Conservation (phyloP, 148 eudicot species). For the Rhododendron griersonianum region DNA sequence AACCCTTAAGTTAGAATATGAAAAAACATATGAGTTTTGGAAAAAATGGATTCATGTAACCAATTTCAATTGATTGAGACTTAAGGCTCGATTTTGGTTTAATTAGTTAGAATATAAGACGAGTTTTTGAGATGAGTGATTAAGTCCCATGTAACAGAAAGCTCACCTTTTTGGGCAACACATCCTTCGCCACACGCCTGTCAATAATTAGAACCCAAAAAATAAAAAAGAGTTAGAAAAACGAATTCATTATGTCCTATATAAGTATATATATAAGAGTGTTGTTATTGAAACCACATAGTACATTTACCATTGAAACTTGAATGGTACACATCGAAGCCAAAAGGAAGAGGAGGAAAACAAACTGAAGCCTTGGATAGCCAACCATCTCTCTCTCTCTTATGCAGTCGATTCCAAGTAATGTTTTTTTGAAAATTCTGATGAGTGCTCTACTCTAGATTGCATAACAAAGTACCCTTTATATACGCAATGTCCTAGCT, state of each 20-base stretch:
- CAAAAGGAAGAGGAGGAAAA: constrained; percentile 6
- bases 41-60: neutral
- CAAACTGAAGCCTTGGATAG: neutral
- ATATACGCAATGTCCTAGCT: neutral
- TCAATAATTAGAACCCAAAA: neutral
- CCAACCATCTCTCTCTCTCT: neutral
- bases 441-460: neutral
- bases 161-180: neutral
- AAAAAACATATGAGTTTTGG: neutral
- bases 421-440: neutral
- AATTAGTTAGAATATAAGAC: neutral
- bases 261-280: neutral
- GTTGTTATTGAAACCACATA: neutral
- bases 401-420: neutral
- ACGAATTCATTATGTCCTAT: neutral
- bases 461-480: neutral
- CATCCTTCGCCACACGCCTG: neutral
- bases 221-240: neutral
- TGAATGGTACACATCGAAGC: constrained; percentile 1
- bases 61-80: neutral
- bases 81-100: neutral
- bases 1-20: neutral
- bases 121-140: neutral
- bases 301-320: neutral
- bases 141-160: neutral